Evolutionary conservation across 306 rosid genomes (phyloP), one percentile per base, ranked within the genome.

Genomic region (Inga oerstediana): DNA sequence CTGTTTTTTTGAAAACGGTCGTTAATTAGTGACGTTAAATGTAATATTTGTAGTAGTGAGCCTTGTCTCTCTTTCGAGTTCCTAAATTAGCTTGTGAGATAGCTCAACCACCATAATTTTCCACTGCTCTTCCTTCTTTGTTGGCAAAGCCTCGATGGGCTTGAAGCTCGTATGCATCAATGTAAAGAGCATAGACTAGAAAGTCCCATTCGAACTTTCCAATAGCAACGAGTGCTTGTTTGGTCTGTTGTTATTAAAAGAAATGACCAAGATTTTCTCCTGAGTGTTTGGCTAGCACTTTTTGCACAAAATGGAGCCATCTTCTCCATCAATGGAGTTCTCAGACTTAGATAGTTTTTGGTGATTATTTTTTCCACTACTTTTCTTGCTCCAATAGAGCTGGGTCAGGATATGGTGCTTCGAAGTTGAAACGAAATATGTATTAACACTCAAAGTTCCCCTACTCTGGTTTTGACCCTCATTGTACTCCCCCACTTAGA

Each of bases 221-320:
- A 89, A 76, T 14, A 90, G 79, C 58, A 92, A 91, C n/a, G 90
- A 89, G n/a, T 83, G 84, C 45, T 86, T 92, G 44, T 30, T 52
- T 6, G 66, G 51, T 35, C 72, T 79, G 19, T 72, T 88, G 85
- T 56, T 85, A 22, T 96, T 98, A 8, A 90, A 74, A 0, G 99
- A 98, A 24, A 89, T 93, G 17, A 96, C 90, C 10, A 97, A 89
- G 88, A 92, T 88, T 87, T 90, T 96, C 81, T 96, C 99, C 3
- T 98, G 90, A 8, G 89, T 84, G 34, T 89, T 87, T 2, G 99
- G 99, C 11, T 98, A 88, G 79, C 99, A 96, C 87, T 94, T 94
- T 89, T 89, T 91, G 89, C 97, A 96, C 5, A 87, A 83, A 10
- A 96, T 90, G 20, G 97, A 88, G 5, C 69, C 88, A 8, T 90